Evolutionary conservation across 768 basidiomycete species (phyloP), one percentile per base, ranked within the genome.

Genomic region (Suillus ampliporus): DNA sequence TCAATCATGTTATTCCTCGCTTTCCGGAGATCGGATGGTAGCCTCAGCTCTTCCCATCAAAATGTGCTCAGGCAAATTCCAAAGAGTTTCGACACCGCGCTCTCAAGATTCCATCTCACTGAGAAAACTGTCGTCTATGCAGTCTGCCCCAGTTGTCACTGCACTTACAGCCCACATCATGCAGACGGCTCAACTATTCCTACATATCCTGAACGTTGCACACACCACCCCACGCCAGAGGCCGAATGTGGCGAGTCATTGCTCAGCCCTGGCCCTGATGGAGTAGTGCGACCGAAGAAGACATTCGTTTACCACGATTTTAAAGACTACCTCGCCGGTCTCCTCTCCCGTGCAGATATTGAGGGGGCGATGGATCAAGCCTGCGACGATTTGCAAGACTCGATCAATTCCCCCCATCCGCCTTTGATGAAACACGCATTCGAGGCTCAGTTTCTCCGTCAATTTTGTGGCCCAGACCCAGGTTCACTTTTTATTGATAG

Each of bases 371-470:
- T 58, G 35, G 40, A 62, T 21, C n/a, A 48, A 7, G 40, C 40
- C 14, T 40, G 40, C 15, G 40, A 40, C 14, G 40, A 40, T 40
- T 40, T 40, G 40, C 40, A 40, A 15, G 40, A 40, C 40, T 40
- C 40, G 1, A 40, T 40, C 40, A 40, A 17, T 4, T 40, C 40
- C 15, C 40, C 40, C 2, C 40, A 40, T 40, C 40, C 40, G 6
- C 46, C 61, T 19, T 17, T 26, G 19, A 43, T 70, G 21, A 64
- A 67, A 46, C 57, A 65, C 31, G 58, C 71, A 41, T 74, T 72
- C 43, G 66, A 76, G 44, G 74, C 69, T 15, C 64, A 68, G 19
- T 75, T 76, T 61, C 63, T 78, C 3, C 62, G 64, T 19, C 68
- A 56, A 34, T 77, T 79, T 48, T 11, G 61, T 28, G 76, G 74